Conservation (phyloP, 352 stramenopile genomes). For the Globisporangium camurandrum region DNA sequence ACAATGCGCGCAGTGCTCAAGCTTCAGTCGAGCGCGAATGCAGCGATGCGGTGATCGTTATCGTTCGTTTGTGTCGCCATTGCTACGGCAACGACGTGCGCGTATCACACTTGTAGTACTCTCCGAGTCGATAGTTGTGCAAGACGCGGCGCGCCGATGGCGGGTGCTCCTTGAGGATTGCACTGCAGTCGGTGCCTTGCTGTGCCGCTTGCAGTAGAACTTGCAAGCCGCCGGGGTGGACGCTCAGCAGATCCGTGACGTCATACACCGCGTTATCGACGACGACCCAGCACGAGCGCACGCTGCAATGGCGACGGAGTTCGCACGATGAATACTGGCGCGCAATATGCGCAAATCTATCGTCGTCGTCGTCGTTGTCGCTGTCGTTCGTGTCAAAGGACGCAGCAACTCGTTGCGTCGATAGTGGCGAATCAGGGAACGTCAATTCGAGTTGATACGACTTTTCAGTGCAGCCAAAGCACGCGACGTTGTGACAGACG, state of each 20-base stretch:
- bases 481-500: conserved; percentile 47
- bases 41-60: conserved; percentile 2
- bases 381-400: background rate
- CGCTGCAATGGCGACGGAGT: conserved; percentile 69
- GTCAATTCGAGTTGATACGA: conserved; percentile 55
- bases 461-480: conserved; percentile 73
- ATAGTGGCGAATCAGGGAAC: conserved; percentile 23
- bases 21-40: conserved; percentile 21
- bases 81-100: conserved; percentile 19
- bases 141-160: conserved; percentile 31
- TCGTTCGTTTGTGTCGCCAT: too few species aligned
- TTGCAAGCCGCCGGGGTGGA: conserved; percentile 82
- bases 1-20: conserved; percentile 59
- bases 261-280: conserved; percentile 87
- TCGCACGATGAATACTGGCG: conserved; percentile 86
- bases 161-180: conserved; percentile 52
- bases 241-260: conserved; percentile 82
- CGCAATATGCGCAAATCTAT: conserved; percentile 4
- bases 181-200: conserved; percentile 39
- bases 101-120: conserved; percentile 57
- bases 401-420: background rate
- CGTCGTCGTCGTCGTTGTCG: background rate
- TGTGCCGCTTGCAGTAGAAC: conserved; percentile 47
- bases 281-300: conserved; percentile 88
- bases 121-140: conserved; percentile 49